A percentile compares a stretch with the other conserved stretches of the same genome.
Evolutionary conservation across 495 filamentous ascomycete species (phyloP).

Genomic region (Neurospora sp.): DNA sequence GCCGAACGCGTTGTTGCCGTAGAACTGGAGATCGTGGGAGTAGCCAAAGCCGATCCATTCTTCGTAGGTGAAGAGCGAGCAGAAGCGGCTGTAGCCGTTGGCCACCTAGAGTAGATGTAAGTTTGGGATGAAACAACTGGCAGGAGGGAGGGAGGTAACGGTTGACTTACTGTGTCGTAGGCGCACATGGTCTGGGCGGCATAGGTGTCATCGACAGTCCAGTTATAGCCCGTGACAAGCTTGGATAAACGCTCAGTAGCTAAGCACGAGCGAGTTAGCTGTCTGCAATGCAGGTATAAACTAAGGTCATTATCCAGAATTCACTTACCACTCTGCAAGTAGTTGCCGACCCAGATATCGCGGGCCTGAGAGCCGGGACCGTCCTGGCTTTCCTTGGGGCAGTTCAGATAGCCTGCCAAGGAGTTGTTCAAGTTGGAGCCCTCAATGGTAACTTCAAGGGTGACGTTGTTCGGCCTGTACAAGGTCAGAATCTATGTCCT

Average conservation of each 20-base stretch:
- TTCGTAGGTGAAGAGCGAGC: slow-evolving; percentile 53
- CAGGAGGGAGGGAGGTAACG: slow-evolving; percentile 26
- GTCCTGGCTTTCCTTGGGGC: slow-evolving; percentile 52
- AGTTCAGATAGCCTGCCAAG: slow-evolving; percentile 35
- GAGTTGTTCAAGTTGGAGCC: slow-evolving; percentile 59
- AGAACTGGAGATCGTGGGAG: slow-evolving; percentile 51
- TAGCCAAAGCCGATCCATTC: slow-evolving; percentile 74
- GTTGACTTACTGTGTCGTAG: slow-evolving; percentile 49
- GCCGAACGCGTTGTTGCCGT: slow-evolving; percentile 47
- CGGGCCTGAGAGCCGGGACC: slow-evolving; percentile 39
- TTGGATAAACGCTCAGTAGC: slow-evolving; percentile 39
- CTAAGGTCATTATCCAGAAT: background rate
- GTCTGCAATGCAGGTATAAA: background rate
- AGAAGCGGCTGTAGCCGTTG: slow-evolving; percentile 61
- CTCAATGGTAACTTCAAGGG: slow-evolving; percentile 57
- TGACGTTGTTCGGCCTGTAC: slow-evolving; percentile 38
- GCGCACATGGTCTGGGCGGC: slow-evolving; percentile 62
- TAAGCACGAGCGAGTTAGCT: background rate
- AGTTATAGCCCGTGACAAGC: slow-evolving; percentile 39
- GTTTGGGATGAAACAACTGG: slow-evolving; percentile 23
- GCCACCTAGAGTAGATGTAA: slow-evolving; percentile 21
- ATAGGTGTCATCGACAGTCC: slow-evolving; percentile 42
- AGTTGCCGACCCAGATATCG: slow-evolving; percentile 43
- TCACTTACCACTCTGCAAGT: slow-evolving; percentile 30
- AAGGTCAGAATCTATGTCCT: slow-evolving; percentile 29